These are phyloP conservation scores for Saccharomyces kudriavzevii DNA, from an alignment of 805 yeast genomes.

Conservation along the genomic window DNA sequence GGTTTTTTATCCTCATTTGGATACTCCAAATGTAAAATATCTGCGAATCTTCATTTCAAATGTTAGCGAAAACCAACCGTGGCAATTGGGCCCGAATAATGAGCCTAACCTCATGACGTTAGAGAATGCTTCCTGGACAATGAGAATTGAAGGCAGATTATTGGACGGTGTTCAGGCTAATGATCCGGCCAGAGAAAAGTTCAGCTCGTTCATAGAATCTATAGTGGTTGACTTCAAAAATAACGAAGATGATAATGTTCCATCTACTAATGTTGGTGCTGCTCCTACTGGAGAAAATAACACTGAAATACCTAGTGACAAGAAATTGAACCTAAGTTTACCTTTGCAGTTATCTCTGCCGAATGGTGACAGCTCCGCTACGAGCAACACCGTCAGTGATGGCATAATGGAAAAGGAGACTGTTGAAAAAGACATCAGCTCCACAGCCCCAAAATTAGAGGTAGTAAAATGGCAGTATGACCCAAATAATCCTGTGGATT, in stretches of 20 bases:
- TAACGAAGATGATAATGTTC: conserved; percentile 17
- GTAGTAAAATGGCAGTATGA: conserved; percentile 87
- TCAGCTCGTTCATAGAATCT: conserved; percentile 74
- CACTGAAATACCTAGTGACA: background rate
- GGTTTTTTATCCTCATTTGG: conserved; percentile 30
- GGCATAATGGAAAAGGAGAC: background rate
- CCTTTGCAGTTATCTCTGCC: background rate
- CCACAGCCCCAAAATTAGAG: conserved; percentile 8
- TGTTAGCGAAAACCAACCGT: conserved; percentile 77
- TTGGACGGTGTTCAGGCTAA: conserved; percentile 45
- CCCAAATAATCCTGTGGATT: conserved; percentile 42
- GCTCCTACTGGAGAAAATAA: background rate
- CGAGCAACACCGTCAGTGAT: conserved; percentile 14
- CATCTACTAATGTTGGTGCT: conserved; percentile 14
- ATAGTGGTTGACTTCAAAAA: conserved; percentile 66
- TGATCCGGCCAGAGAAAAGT: conserved; percentile 47
- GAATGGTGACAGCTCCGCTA: conserved; percentile 15
- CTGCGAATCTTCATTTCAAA: conserved; percentile 78
- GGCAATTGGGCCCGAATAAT: conserved; percentile 45
- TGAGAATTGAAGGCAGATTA: conserved; percentile 80
- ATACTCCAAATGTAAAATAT: conserved; percentile 37
- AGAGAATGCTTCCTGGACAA: conserved; percentile 63
- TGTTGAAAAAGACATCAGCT: background rate
- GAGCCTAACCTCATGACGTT: background rate
- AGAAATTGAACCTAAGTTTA: background rate